Conservation (phyloP, 371 early-diverging fungal species). For the Mortierella sp. region DNA sequence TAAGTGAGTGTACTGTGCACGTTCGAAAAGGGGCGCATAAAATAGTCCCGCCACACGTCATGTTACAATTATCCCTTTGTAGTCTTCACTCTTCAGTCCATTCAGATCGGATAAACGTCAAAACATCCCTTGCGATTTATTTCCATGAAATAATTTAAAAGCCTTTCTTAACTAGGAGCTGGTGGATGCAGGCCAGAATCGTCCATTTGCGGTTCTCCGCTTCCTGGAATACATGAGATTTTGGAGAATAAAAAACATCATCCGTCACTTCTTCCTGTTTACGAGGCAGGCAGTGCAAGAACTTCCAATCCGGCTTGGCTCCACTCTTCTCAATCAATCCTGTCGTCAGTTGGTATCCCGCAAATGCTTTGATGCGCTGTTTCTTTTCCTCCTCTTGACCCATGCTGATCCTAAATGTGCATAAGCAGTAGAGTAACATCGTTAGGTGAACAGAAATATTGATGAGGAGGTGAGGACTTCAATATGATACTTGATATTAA, state of each 20-base stretch:
- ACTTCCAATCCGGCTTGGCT: conserved; percentile 90
- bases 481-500: background rate
- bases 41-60: too few relatives aligned
- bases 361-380: conserved; percentile 83
- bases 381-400: conserved; percentile 95
- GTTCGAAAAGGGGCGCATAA: too few relatives aligned
- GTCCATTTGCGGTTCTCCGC: conserved; percentile 99
- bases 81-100: too few relatives aligned
- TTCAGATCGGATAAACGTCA: too few relatives aligned
- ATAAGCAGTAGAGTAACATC: background rate
- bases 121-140: too few relatives aligned
- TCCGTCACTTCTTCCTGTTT: conserved; percentile 97
- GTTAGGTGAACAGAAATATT: background rate
- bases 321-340: conserved; percentile 80
- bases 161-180: conserved; percentile 73
- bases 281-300: conserved; percentile 97
- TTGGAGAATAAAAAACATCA: conserved; percentile 92
- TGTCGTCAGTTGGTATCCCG: conserved; percentile 90
- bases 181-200: conserved; percentile 87
- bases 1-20: too few relatives aligned
- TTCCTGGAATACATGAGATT: conserved; percentile 95
- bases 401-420: conserved; percentile 83
- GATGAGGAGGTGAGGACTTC: background rate
- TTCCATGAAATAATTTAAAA: conserved; percentile 39
- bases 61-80: background rate